A percentile compares a stretch with the other conserved stretches of the same genome.
Conservation (phyloP, 179 eudicot species). For the Pouteria campechiana region DNA sequence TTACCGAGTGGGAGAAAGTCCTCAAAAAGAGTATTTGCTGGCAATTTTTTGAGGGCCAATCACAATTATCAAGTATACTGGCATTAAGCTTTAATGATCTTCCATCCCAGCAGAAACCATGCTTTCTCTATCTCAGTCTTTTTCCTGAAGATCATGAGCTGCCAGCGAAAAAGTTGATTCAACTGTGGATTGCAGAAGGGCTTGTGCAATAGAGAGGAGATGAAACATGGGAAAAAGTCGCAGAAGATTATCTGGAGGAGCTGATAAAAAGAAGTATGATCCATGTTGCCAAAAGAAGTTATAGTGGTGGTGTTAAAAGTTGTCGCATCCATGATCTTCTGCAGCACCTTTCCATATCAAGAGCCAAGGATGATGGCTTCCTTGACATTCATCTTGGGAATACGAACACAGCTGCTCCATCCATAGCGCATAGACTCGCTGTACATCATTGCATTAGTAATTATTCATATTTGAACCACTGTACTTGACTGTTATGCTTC, state of each 20-base stretch:
- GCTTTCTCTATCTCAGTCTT: slow-evolving; percentile 5
- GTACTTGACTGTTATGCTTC: too few relatives aligned
- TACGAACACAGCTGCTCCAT: too few relatives aligned
- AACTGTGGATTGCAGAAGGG: slow-evolving; percentile 32
- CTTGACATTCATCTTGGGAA: too few relatives aligned
- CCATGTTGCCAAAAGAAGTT: slow-evolving; percentile 1
- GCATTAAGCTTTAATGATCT: slow-evolving; percentile 1
- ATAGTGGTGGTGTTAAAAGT: slow-evolving; percentile 8
- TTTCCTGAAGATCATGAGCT: slow-evolving; percentile 11
- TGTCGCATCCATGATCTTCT: slow-evolving; percentile 18
- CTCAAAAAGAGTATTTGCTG: neutral
- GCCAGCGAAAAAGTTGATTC: neutral
- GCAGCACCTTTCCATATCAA: too few relatives aligned
- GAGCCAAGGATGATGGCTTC: too few relatives aligned
- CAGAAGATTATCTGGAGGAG: slow-evolving; percentile 17
- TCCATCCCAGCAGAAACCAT: slow-evolving; percentile 1
- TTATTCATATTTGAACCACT: too few relatives aligned
- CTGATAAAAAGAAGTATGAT: slow-evolving; percentile 15
- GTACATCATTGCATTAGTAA: too few relatives aligned
- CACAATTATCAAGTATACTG: neutral
- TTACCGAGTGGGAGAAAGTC: neutral
- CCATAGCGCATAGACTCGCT: too few relatives aligned
- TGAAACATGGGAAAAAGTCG: slow-evolving; percentile 15
- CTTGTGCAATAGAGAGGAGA: slow-evolving; percentile 9
- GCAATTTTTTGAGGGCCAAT: neutral